Conservation (phyloP, 148 eudicot species). For the Rhododendron kiyosumense region DNA sequence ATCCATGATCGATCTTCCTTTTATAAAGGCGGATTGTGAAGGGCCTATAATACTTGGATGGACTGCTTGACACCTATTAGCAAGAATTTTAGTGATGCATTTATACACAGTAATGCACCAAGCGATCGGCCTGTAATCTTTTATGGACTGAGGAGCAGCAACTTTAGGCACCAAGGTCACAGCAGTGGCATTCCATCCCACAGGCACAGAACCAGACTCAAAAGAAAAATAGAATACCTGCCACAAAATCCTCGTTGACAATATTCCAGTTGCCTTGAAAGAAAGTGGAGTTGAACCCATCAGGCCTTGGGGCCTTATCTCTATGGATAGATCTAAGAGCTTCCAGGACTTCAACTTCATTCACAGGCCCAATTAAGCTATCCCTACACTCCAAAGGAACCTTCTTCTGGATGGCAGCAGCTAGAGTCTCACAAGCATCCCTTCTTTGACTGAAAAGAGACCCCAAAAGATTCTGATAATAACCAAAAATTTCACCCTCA, state of each 20-base stretch:
- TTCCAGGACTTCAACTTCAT: background rate
- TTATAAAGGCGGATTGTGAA: background rate
- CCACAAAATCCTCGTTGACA: background rate
- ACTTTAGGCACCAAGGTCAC: background rate
- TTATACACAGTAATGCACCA: background rate
- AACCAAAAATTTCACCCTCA: background rate
- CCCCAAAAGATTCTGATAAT: background rate
- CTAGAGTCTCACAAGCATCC: background rate
- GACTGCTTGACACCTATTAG: background rate
- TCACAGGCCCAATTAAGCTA: background rate
- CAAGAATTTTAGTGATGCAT: background rate
- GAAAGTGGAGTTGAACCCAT: background rate
- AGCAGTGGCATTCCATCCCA: background rate
- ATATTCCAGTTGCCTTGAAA: background rate
- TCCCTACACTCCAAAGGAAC: background rate
- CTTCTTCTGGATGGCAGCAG: background rate
- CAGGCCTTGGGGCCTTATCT: background rate
- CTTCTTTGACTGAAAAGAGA: background rate
- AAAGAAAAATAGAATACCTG: background rate
- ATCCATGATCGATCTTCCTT: background rate
- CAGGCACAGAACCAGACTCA: background rate
- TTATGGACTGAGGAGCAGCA: background rate
- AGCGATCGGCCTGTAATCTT: background rate
- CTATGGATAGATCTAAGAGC: background rate
- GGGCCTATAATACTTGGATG: background rate